Evolutionary conservation across 352 stramenopile genomes (phyloP).

Genomic region (Phytophthora agathidicida): DNA sequence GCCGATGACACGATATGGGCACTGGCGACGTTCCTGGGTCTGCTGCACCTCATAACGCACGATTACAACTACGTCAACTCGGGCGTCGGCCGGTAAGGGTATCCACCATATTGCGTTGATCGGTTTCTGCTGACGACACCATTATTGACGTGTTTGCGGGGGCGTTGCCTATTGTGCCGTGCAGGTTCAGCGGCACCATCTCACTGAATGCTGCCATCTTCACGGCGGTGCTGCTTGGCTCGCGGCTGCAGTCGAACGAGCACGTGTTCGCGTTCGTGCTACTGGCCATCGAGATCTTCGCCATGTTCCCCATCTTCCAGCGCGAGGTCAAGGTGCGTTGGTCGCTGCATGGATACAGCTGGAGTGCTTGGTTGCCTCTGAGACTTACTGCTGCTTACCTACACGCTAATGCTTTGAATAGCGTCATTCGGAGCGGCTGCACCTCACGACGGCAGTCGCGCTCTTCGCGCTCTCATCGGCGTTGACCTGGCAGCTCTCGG

Average conservation of each 20-base stretch:
- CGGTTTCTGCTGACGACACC: neutral
- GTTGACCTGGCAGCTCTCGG: constrained; percentile 79
- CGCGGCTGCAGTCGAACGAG: constrained; percentile 90
- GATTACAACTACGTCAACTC: constrained; percentile 92
- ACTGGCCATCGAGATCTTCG: constrained; percentile 91
- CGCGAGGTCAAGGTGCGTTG: constrained; percentile 76
- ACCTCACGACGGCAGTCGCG: constrained; percentile 68
- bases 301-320: constrained; percentile 89
- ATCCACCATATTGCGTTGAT: neutral
- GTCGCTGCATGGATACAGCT: neutral
- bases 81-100: constrained; percentile 64
- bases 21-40: constrained; percentile 72
- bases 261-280: constrained; percentile 92
- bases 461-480: constrained; percentile 77
- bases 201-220: constrained; percentile 94
- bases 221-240: constrained; percentile 91
- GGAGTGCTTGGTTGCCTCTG: constrained; percentile 8
- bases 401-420: constrained; percentile 25
- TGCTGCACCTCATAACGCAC: constrained; percentile 90
- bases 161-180: constrained; percentile 5
- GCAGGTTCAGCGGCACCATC: constrained; percentile 87
- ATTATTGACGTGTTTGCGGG: constrained; percentile 9
- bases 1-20: constrained; percentile 93
- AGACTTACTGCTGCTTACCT: too few species aligned
- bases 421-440: constrained; percentile 70